These are phyloP conservation scores for Cupressus sempervirens DNA, from an alignment of 75 land plant species.

Conservation along the genomic window DNA sequence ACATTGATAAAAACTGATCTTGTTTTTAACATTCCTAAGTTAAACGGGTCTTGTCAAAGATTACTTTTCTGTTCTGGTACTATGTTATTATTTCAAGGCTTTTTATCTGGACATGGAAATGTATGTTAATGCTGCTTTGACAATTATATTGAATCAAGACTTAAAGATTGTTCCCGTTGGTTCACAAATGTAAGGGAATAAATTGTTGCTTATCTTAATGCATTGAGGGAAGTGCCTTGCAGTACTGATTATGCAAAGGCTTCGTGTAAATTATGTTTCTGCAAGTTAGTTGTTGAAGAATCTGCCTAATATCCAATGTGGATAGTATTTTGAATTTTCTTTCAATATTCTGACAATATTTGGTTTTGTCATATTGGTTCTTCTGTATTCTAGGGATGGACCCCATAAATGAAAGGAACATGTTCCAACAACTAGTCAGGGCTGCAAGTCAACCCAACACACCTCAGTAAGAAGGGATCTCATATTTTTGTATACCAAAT, in stretches of 20 bases:
- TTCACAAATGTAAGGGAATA: neutral
- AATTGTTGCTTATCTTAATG: neutral
- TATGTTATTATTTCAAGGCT: neutral
- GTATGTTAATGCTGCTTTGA: neutral
- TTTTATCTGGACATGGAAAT: neutral
- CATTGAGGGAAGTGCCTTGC: neutral
- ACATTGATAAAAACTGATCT: neutral
- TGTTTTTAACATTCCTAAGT: neutral
- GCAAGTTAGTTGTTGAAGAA: neutral
- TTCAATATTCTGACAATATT: neutral
- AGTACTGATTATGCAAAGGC: constrained; percentile 1
- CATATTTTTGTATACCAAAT: neutral
- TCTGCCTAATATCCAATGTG: neutral
- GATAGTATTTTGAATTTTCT: neutral
- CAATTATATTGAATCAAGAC: neutral
- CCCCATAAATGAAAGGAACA: constrained; percentile 94
- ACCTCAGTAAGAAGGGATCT: constrained; percentile 73
- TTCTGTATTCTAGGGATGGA: constrained; percentile 80
- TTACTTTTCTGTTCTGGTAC: neutral
- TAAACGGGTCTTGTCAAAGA: neutral
- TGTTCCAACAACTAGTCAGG: constrained; percentile 97
- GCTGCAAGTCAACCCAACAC: constrained; percentile 97
- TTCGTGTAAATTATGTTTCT: neutral
- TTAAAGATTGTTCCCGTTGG: neutral
- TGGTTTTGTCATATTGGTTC: neutral